Evolutionary conservation across 768 basidiomycete genomes (phyloP).

Genomic region (Russula olivacea): DNA sequence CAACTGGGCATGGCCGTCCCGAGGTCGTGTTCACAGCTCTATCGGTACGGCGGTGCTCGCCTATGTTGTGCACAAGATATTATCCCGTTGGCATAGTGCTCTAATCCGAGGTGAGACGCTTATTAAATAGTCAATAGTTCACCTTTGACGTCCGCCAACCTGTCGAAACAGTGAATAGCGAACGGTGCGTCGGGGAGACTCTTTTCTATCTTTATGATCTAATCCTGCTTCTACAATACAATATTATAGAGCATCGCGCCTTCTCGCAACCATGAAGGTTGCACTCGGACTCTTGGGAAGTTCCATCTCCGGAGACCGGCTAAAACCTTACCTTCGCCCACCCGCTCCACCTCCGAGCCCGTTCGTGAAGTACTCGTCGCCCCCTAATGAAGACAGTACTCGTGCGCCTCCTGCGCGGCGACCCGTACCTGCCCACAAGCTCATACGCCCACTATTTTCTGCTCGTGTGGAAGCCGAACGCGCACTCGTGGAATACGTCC

Average conservation of each 20-base stretch:
- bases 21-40: slow-evolving; percentile 11
- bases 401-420: background rate
- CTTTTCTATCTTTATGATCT: background rate
- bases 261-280: slow-evolving; percentile 38
- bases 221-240: background rate
- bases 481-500: background rate
- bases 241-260: slow-evolving; percentile 28
- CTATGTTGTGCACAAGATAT: slow-evolving; percentile 31
- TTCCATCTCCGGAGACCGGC: slow-evolving; percentile 24
- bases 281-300: slow-evolving; percentile 34
- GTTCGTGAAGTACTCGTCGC: slow-evolving; percentile 34
- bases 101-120: slow-evolving; percentile 36
- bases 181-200: slow-evolving; percentile 26
- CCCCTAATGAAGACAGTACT: slow-evolving; percentile 7
- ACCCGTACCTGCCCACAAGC: background rate
- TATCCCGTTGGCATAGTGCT: slow-evolving; percentile 43
- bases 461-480: slow-evolving; percentile 6
- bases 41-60: slow-evolving; percentile 23
- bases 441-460: slow-evolving; percentile 4
- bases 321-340: slow-evolving; percentile 39
- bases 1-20: background rate
- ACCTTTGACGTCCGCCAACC: background rate
- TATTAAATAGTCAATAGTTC: background rate
- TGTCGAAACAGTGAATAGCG: slow-evolving; percentile 27
- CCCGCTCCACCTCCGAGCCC: slow-evolving; percentile 38